Percentiles rank a stretch among this genome's conserved stretches.
These are phyloP conservation scores for Schizothecium vesticola DNA, from an alignment of 495 filamentous ascomycete species.

Conservation along the genomic window DNA sequence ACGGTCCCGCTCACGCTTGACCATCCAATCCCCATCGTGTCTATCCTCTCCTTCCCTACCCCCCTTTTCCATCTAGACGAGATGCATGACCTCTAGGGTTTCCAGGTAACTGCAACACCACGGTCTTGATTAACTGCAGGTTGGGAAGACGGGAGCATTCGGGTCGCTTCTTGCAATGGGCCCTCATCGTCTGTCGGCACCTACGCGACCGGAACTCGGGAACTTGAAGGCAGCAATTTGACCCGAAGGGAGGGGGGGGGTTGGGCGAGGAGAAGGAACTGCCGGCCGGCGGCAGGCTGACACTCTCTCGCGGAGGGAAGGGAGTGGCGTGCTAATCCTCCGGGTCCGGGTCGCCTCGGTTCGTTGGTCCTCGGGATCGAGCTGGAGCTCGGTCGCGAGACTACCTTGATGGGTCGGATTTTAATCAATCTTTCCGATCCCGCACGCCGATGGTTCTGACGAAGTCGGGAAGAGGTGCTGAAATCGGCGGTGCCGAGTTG, in stretches of 20 bases:
- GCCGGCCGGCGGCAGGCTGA: not conserved
- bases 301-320: not conserved
- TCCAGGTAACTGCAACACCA: not conserved
- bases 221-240: not conserved
- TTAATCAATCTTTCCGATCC: not conserved
- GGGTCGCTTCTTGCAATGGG: not conserved
- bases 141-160: not conserved
- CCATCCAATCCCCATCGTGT: not conserved
- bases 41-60: not conserved
- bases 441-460: not conserved
- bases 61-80: not conserved
- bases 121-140: not conserved
- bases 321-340: not conserved
- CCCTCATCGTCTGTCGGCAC: not conserved
- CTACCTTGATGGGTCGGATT: not conserved
- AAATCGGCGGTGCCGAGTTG: not conserved
- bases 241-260: not conserved
- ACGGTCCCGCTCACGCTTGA: not conserved
- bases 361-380: not conserved
- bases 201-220: not conserved
- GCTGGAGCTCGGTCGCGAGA: not conserved
- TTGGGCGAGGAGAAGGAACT: not conserved
- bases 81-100: not conserved
- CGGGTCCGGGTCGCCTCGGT: not conserved
- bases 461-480: not conserved